Evolutionary conservation across 2,329 filamentous ascomycete genomes (phyloP), one percentile per base, ranked within the genome.

Genomic region (Diaporthe destruens): DNA sequence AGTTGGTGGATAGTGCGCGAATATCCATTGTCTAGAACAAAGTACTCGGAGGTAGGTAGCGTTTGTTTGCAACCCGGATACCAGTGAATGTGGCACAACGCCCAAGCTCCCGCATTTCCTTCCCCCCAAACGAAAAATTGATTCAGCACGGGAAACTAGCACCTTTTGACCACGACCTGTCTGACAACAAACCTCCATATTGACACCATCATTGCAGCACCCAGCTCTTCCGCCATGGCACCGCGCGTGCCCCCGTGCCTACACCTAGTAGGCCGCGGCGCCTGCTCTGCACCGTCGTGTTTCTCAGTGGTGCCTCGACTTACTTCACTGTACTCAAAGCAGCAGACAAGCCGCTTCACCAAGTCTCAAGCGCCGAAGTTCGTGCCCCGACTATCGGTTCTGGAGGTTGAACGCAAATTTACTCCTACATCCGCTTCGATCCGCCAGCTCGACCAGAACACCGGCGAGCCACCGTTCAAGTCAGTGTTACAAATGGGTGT

Each of bases 391-490:
- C 39, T n/a, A 12, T 49, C 53, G 1, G 23, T 56, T 23, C n/a
- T 57, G 25, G 66, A 69, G 25, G 44, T 69, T 29, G 53, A 57
- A 53, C 39, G 66, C 25, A 69, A 69, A 20, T 69, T 69, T 34
- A 39, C 36, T 7, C 66, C 66, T 3, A 69, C 66, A 18, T 7
- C 53, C 7, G 11, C 39, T 23, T 69, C 66, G 2, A 69, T 69
- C 36, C 53, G n/a, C 39, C 66, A 57, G 23, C 53, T 69, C 8
- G 66, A 32, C 25, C 29, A 12, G 3, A 69, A 69, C 66, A 25
- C 29, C 34, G 66, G 66, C 66, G 29, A 32, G 25, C 53, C 66
- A 20, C 39, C 66, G 14, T 69, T 69, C 53, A 11, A 47, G 1
- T 49, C 66, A 1, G 53, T 57, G 5, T 16, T 69, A 8, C 53